Conservation (phyloP, 306 rosid genomes). For the Quercus gilva region DNA sequence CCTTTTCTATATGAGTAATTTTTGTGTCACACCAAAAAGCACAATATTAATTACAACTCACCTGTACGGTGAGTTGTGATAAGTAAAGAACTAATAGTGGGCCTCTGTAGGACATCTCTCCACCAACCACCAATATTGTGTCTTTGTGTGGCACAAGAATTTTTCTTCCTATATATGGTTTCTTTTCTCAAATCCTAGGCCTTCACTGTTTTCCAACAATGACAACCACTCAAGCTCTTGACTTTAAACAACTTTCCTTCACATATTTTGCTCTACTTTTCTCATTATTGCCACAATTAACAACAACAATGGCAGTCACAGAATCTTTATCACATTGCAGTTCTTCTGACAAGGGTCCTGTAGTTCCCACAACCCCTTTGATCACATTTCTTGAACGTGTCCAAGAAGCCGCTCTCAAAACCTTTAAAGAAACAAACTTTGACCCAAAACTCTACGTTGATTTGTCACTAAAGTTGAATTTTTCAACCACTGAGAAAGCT, state of each 20-base stretch:
- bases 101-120: too few relatives aligned
- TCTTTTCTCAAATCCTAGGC: background rate
- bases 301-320: background rate
- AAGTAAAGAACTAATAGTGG: too few relatives aligned
- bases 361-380: slow-evolving; percentile 47
- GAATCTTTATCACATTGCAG: slow-evolving; percentile 9
- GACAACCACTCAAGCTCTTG: background rate
- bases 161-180: too few relatives aligned
- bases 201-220: background rate
- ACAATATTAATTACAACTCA: too few relatives aligned
- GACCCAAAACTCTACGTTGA: slow-evolving; percentile 82
- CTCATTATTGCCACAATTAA: background rate
- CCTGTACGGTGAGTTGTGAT: too few relatives aligned
- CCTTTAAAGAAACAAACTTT: slow-evolving; percentile 42
- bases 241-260: background rate
- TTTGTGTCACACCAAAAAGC: too few relatives aligned
- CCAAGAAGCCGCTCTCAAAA: slow-evolving; percentile 47
- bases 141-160: too few relatives aligned
- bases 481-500: slow-evolving; percentile 39
- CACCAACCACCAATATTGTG: too few relatives aligned
- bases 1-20: too few relatives aligned
- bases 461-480: slow-evolving; percentile 48
- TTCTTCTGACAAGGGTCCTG: slow-evolving; percentile 10
- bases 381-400: slow-evolving; percentile 56
- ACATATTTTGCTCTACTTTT: background rate